Evolutionary conservation across 805 yeast genomes (phyloP).

Genomic region (Saccharomycopsis fermentans): DNA sequence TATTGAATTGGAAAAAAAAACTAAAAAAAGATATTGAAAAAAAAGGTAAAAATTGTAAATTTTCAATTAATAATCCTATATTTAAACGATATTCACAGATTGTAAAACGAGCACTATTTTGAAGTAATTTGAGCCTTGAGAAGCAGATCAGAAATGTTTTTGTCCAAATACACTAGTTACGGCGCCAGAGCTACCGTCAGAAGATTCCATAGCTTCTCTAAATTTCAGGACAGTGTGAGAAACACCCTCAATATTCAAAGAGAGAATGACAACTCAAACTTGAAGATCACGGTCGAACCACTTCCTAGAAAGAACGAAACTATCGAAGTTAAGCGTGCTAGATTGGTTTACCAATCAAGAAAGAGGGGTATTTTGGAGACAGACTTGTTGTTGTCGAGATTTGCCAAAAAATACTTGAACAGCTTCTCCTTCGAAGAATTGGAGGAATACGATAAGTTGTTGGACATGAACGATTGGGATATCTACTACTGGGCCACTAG

Average conservation of each 20-base stretch:
- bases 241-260: background rate
- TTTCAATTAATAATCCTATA: background rate
- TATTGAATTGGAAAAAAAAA: background rate
- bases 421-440: slow-evolving; percentile 53
- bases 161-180: background rate
- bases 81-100: too few species aligned
- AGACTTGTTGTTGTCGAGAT: slow-evolving; percentile 73
- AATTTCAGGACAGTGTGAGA: background rate
- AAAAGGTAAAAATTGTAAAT: background rate
- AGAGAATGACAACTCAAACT: background rate
- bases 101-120: too few species aligned
- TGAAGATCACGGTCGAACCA: slow-evolving; percentile 63
- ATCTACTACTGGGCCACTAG: slow-evolving; percentile 95
- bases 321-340: slow-evolving; percentile 67
- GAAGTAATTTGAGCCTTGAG: too few species aligned
- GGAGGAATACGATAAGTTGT: slow-evolving; percentile 72
- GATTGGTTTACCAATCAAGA: slow-evolving; percentile 82
- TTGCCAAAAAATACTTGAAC: slow-evolving; percentile 66
- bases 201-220: background rate
- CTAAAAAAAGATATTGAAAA: background rate
- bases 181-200: background rate
- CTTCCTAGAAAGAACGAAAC: slow-evolving; percentile 66
- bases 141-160: background rate
- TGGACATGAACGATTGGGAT: slow-evolving; percentile 98
- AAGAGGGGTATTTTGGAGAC: slow-evolving; percentile 94